These are phyloP conservation scores for Casaregolazyma suthepensis DNA, from an alignment of 1,139 yeast species.

Conservation along the genomic window DNA sequence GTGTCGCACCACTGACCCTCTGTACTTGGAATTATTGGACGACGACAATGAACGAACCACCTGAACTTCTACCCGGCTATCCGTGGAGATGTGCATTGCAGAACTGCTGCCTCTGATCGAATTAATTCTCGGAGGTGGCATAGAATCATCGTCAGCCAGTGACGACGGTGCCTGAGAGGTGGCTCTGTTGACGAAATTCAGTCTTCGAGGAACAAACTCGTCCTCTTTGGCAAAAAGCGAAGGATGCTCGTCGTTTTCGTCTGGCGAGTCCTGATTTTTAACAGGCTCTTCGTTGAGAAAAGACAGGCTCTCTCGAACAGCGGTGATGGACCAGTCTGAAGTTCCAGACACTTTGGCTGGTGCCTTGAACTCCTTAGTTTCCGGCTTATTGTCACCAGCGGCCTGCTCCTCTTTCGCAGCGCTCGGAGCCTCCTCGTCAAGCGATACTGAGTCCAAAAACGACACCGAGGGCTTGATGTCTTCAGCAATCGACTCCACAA, in stretches of 20 bases:
- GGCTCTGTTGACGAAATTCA: constrained; percentile 6
- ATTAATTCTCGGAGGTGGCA: constrained; percentile 5
- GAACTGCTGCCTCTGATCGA: background rate
- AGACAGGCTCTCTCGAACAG: constrained; percentile 59
- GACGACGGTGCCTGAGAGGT: constrained; percentile 2
- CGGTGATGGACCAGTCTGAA: constrained; percentile 40
- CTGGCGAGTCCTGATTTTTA: constrained; percentile 19
- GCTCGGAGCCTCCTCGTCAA: background rate
- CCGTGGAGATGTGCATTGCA: background rate
- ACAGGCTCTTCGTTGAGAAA: constrained; percentile 44
- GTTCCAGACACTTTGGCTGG: background rate
- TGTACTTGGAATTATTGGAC: background rate
- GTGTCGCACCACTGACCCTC: constrained; percentile 2
- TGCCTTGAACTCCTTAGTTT: constrained; percentile 8
- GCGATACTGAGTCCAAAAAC: constrained; percentile 13
- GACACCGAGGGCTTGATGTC: constrained; percentile 12
- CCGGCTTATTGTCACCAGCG: constrained; percentile 20
- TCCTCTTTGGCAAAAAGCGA: constrained; percentile 30
- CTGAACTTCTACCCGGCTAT: background rate
- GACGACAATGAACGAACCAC: constrained; percentile 2
- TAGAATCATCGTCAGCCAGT: background rate
- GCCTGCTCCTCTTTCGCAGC: background rate
- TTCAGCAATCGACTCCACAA: constrained; percentile 66
- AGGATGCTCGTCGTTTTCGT: constrained; percentile 31
- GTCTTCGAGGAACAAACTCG: constrained; percentile 19